Evolutionary conservation across 495 filamentous ascomycete genomes (phyloP).

Genomic region (Penicillium coffeae): DNA sequence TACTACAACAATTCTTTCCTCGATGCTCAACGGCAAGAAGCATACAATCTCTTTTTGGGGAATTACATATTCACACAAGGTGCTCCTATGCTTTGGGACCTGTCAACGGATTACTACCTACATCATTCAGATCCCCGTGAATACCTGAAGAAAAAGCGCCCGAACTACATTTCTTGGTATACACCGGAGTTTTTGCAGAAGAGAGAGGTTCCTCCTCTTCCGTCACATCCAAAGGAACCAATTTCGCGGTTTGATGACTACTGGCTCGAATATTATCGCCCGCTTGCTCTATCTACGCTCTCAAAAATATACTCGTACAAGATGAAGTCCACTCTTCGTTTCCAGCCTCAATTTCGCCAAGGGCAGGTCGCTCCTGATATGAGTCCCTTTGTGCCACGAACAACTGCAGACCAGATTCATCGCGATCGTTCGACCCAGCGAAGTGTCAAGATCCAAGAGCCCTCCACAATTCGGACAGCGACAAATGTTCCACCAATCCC

Average conservation of each 20-base stretch:
- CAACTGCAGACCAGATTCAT: conserved; percentile 34
- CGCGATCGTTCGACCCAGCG: conserved; percentile 38
- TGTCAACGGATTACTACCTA: conserved; percentile 93
- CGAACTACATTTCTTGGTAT: conserved; percentile 82
- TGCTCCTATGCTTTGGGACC: conserved; percentile 96
- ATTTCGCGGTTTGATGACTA: conserved; percentile 83
- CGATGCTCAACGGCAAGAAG: conserved; percentile 93
- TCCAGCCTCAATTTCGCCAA: conserved; percentile 64
- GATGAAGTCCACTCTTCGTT: conserved; percentile 81
- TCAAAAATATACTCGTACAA: conserved; percentile 84
- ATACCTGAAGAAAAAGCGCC: conserved; percentile 61
- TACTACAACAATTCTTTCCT: conserved; percentile 99
- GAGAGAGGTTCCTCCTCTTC: conserved; percentile 52
- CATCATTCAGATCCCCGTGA: conserved; percentile 80
- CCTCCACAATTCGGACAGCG: conserved; percentile 13
- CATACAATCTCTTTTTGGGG: conserved; percentile 95
- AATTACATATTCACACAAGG: conserved; percentile 92
- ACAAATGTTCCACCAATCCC: conserved; percentile 1
- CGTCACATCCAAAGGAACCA: conserved; percentile 46
- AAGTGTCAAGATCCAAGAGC: conserved; percentile 46
- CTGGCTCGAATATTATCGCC: conserved; percentile 97
- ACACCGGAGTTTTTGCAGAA: conserved; percentile 70
- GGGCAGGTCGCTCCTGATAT: conserved; percentile 70
- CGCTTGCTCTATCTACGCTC: conserved; percentile 77
- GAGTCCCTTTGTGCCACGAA: conserved; percentile 78